These are phyloP conservation scores for Sugiyamaella sp. DNA, from an alignment of 1,139 yeast species.

Conservation along the genomic window DNA sequence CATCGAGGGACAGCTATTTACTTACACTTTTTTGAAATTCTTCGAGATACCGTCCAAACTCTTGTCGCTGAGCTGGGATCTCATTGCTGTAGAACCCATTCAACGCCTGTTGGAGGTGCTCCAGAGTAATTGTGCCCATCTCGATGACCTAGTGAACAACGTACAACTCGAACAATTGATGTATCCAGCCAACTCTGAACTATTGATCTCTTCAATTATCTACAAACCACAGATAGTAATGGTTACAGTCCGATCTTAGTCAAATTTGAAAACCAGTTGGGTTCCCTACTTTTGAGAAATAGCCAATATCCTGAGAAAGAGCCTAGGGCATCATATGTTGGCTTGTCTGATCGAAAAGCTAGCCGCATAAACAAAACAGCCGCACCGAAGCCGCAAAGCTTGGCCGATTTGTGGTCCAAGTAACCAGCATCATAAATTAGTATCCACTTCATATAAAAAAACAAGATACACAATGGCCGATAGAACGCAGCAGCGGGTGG, in stretches of 20 bases:
- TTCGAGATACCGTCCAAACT: conserved; percentile 71
- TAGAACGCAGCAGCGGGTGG: conserved; percentile 45
- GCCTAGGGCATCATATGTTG: too few species aligned
- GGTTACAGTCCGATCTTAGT: too few species aligned
- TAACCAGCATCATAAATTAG: too few species aligned
- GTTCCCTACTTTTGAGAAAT: too few species aligned
- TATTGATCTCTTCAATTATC: background rate
- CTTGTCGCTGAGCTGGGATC: conserved; percentile 53
- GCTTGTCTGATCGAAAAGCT: too few species aligned
- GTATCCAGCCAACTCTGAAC: background rate
- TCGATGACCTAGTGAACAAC: background rate
- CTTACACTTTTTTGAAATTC: conserved; percentile 72
- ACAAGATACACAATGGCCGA: conserved; percentile 30
- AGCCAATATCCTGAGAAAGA: too few species aligned
- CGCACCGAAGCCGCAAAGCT: background rate
- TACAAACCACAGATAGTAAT: background rate
- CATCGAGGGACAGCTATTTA: conserved; percentile 15
- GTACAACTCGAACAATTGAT: background rate
- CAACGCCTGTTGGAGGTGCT: conserved; percentile 51
- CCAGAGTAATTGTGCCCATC: conserved; percentile 16
- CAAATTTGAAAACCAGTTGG: too few species aligned
- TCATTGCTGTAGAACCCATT: conserved; percentile 63
- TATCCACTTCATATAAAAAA: background rate
- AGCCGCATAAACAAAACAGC: background rate
- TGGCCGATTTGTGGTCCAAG: background rate